These are phyloP conservation scores for Andrographis paniculata DNA, from an alignment of 305 asterid species.

Conservation along the genomic window DNA sequence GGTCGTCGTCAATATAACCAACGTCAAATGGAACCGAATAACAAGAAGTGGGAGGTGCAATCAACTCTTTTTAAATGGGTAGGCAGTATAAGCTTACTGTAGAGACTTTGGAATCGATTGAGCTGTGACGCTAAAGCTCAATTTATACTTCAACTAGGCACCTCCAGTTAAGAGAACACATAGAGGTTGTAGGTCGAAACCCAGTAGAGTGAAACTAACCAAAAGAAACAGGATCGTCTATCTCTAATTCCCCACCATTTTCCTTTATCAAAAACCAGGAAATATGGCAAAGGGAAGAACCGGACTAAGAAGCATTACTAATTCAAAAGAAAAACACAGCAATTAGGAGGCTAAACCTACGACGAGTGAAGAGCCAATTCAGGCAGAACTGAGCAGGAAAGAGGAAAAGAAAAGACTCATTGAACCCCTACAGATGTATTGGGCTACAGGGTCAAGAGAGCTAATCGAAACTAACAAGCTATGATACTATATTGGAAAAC, in stretches of 20 bases:
- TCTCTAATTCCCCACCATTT: slow-evolving; percentile 36
- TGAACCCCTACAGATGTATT: slow-evolving; percentile 9
- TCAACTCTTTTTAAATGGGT: slow-evolving; percentile 17
- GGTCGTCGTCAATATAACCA: slow-evolving; percentile 38
- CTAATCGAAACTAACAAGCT: slow-evolving; percentile 14
- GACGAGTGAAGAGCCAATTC: slow-evolving; percentile 15
- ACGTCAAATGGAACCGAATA: slow-evolving; percentile 7
- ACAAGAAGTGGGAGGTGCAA: slow-evolving; percentile 4
- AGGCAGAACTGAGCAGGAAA: slow-evolving; percentile 2
- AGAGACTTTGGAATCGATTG: slow-evolving; percentile 19
- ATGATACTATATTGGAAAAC: slow-evolving; percentile 12
- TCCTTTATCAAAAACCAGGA: slow-evolving; percentile 55
- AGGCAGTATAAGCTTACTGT: slow-evolving; percentile 9
- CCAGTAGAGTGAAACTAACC: slow-evolving; percentile 17
- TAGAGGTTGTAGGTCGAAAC: slow-evolving; percentile 18
- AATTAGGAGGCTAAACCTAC: not conserved
- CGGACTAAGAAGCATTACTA: slow-evolving; percentile 26
- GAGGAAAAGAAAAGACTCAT: slow-evolving; percentile 14
- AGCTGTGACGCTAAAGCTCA: slow-evolving; percentile 11
- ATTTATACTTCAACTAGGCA: slow-evolving; percentile 9
- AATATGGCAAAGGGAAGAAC: slow-evolving; percentile 31
- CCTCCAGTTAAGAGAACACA: slow-evolving; percentile 15
- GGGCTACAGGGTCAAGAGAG: slow-evolving; percentile 9
- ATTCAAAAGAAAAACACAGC: slow-evolving; percentile 7
- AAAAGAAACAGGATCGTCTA: slow-evolving; percentile 23